A percentile compares a stretch with the other conserved stretches of the same genome.
These are phyloP conservation scores for Clitoria ternatea DNA, from an alignment of 306 rosid genomes.

Conservation along the genomic window DNA sequence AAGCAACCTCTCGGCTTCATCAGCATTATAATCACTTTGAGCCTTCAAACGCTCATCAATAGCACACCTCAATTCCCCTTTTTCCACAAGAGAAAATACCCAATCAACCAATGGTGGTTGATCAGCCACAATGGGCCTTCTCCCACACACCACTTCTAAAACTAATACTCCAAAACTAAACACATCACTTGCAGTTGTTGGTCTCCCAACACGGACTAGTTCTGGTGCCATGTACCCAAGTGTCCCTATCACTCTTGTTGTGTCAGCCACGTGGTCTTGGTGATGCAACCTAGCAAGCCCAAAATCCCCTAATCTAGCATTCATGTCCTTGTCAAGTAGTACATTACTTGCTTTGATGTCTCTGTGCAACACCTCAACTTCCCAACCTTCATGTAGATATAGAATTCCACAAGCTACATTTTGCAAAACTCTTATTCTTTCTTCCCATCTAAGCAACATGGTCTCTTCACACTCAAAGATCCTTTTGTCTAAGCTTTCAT, in stretches of 20 bases:
- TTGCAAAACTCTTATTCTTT: slow-evolving; percentile 46
- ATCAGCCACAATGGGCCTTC: slow-evolving; percentile 52
- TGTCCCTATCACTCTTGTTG: slow-evolving; percentile 62
- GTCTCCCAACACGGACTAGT: slow-evolving; percentile 45
- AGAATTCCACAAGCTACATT: slow-evolving; percentile 63
- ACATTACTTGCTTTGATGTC: slow-evolving; percentile 71
- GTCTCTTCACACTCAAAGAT: slow-evolving; percentile 51
- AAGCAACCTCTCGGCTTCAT: slow-evolving; percentile 54
- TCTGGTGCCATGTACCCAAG: slow-evolving; percentile 71
- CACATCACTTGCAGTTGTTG: slow-evolving; percentile 49
- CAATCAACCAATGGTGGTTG: slow-evolving; percentile 55
- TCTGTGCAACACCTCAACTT: slow-evolving; percentile 66
- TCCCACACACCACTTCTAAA: slow-evolving; percentile 57
- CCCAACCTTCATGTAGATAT: slow-evolving; percentile 82
- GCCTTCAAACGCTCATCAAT: slow-evolving; percentile 50
- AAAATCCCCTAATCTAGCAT: slow-evolving; percentile 66
- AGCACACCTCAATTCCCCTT: slow-evolving; percentile 32
- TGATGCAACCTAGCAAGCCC: slow-evolving; percentile 62
- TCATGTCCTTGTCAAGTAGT: slow-evolving; percentile 64
- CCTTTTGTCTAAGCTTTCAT: slow-evolving; percentile 62
- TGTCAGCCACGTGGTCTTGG: slow-evolving; percentile 36
- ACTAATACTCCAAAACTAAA: slow-evolving; percentile 63
- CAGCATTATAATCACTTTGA: slow-evolving; percentile 20
- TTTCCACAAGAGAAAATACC: slow-evolving; percentile 45
- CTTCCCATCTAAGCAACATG: slow-evolving; percentile 50